Evolutionary conservation across 805 yeast species (phyloP), one percentile per base, ranked within the genome.

Genomic region (Starmerella floricola): DNA sequence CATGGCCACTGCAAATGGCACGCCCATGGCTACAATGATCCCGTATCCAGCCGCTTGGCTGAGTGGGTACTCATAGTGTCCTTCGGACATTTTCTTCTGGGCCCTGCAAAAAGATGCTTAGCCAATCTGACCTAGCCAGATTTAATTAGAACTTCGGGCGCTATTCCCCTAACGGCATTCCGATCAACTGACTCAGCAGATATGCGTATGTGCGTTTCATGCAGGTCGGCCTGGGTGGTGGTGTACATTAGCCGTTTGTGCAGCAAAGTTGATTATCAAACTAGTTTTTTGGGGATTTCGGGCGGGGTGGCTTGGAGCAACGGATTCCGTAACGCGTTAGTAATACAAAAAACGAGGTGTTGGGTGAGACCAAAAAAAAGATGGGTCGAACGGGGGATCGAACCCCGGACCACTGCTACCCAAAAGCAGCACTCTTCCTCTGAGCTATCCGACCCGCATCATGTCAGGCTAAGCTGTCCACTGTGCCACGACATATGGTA

Each of bases 41-140:
- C 83, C 95, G 55, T 85, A 85, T 4, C 95, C 95, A 2, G 81
- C 86, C 31, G 85, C 81, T 61, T 83, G 82, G 2, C 83, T 74
- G 28, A 78, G 66, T 8, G 68, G 63, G 26, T 23, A 23, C 26
- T 6, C 10, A 23, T 23, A 23, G 26, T n/a, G n/a, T n/a, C n/a
- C n/a, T n/a, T n/a, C n/a, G n/a, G n/a, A n/a, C n/a, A n/a, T n/a
- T n/a, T n/a, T n/a, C n/a, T n/a, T n/a, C n/a, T n/a, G n/a, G n/a
- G n/a, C n/a, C n/a, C n/a, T n/a, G n/a, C n/a, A n/a, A n/a, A n/a
- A n/a, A n/a, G n/a, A n/a, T n/a, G n/a, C n/a, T n/a, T n/a, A n/a
- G n/a, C n/a, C n/a, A n/a, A n/a, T n/a, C n/a, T n/a, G n/a, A n/a
- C n/a, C n/a, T n/a, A n/a, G n/a, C n/a, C n/a, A n/a, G n/a, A n/a